Evolutionary conservation across 768 basidiomycete species (phyloP), one percentile per base, ranked within the genome.

Genomic region (Daedalea quercina): DNA sequence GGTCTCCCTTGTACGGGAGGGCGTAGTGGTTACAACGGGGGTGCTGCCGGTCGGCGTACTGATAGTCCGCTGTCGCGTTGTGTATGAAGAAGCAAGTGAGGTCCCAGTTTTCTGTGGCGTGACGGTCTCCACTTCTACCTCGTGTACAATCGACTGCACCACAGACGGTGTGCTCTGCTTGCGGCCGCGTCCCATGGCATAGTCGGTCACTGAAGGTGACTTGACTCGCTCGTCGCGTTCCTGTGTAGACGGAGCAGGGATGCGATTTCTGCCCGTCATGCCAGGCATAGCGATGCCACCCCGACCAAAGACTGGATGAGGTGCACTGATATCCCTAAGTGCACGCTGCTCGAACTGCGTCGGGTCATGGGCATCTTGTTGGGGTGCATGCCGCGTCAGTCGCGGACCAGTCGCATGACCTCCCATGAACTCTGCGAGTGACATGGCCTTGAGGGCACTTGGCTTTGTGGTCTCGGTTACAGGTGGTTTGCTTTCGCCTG

Each of bases 381-480:
- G 90, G 3, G 88, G 82, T 17, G 82, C 81, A 60, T 82, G 87
- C 53, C 75, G 79, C 57, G 78, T 90, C 41, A 92, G 74, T 34
- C 84, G 76, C 3, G 88, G 88, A 22, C 87, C 90, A 41, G 80
- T 77, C 13, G 84, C 88, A 24, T 75, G 79, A 7, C 90, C 88
- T 34, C 90, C 90, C 58, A 91, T 91, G 65, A 91, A 89, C 1
- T 84, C 78, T 0, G 90, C 89, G 24, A 91, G 76, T 2, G 90
- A 92, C 9, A 86, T 81, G 11, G 77, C 72, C 2, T 74, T 15
- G 54, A 45, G 34, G 19, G 25, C 49, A 20, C 46, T 34, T 26
- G 54, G 33, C 9, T 44, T 49, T 23, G 50, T 46, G 28, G 35
- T 6, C 28, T 12, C 26, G 15, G 47, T 20, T 17, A 44, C 44